phyloP scores from a whole-genome alignment of 176 grass and related monocot species.

The Aegilops longissima region DNA sequence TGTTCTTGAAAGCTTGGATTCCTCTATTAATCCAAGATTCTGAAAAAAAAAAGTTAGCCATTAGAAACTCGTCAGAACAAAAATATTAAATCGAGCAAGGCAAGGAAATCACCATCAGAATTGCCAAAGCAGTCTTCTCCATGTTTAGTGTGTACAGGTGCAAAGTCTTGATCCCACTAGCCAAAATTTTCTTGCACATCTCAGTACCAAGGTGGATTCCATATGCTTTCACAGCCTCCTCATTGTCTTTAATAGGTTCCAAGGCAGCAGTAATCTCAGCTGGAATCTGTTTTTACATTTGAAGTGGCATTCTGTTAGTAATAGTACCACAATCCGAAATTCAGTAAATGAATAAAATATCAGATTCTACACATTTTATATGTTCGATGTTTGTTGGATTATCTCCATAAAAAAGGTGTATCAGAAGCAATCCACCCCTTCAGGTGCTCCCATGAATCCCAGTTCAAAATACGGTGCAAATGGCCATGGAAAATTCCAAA shows the following conservation, averaged over 20 bases:
- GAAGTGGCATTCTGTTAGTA: background rate
- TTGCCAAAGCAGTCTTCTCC: constrained; percentile 84
- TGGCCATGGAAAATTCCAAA: background rate
- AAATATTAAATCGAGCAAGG: constrained; percentile 25
- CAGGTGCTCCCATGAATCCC: background rate
- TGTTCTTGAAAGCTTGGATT: constrained; percentile 69
- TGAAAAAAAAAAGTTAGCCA: constrained; percentile 5
- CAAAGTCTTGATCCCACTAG: constrained; percentile 79
- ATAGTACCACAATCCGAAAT: constrained; percentile 2
- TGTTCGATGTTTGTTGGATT: background rate
- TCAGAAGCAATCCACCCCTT: background rate
- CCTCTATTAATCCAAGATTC: constrained; percentile 87
- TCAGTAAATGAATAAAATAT: background rate
- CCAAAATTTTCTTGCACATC: constrained; percentile 94
- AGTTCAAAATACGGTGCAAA: background rate
- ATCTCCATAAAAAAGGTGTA: background rate
- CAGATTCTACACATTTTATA: background rate
- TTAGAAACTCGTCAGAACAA: constrained; percentile 1
- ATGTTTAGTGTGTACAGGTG: constrained; percentile 91
- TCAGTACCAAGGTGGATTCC: constrained; percentile 84
- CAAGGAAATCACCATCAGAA: constrained; percentile 56
- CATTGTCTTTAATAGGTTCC: constrained; percentile 87
- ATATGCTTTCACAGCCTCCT: constrained; percentile 81
- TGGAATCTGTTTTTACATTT: constrained; percentile 57
- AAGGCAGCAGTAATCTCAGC: constrained; percentile 67